phyloP scores from a whole-genome alignment of 75 land plant genomes.

The Adiantum capillusveneris region DNA sequence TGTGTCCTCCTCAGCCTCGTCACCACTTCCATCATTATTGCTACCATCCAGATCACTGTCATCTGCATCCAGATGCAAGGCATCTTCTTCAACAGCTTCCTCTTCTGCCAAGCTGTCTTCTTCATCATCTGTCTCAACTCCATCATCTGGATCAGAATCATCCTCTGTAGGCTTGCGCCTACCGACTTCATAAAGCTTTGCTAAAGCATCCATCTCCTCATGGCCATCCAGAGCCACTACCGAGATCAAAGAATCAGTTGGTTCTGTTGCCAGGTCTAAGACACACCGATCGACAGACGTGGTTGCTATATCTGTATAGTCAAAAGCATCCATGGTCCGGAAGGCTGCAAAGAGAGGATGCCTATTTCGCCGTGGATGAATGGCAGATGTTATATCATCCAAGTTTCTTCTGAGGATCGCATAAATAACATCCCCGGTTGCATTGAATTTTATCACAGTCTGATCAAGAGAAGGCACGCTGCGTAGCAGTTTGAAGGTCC shows the following conservation, averaged over 20 bases:
- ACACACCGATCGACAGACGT: conserved; percentile 89
- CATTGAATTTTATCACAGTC: conserved; percentile 79
- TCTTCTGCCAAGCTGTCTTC: conserved; percentile 82
- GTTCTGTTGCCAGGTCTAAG: conserved; percentile 85
- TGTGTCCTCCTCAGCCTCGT: conserved; percentile 37
- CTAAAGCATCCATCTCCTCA: conserved; percentile 83
- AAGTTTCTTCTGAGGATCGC: conserved; percentile 81
- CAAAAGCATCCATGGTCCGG: conserved; percentile 88
- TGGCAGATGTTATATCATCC: conserved; percentile 76
- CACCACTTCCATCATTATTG: conserved; percentile 53
- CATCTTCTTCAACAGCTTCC: conserved; percentile 49
- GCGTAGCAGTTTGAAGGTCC: conserved; percentile 73
- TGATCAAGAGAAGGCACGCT: conserved; percentile 95
- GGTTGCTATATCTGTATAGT: conserved; percentile 93
- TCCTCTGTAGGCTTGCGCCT: conserved; percentile 90
- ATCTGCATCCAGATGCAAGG: conserved; percentile 38
- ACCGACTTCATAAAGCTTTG: conserved; percentile 88
- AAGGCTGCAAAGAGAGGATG: conserved; percentile 87
- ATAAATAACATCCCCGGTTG: conserved; percentile 87
- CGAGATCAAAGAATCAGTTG: conserved; percentile 85
- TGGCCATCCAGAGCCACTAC: conserved; percentile 82
- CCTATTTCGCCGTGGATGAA: conserved; percentile 61
- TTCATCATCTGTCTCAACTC: conserved; percentile 67
- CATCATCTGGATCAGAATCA: conserved; percentile 99
- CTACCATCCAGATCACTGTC: conserved; percentile 51